These are phyloP conservation scores for Psophocarpus tetragonolobus DNA, from an alignment of 306 rosid species.

Conservation along the genomic window DNA sequence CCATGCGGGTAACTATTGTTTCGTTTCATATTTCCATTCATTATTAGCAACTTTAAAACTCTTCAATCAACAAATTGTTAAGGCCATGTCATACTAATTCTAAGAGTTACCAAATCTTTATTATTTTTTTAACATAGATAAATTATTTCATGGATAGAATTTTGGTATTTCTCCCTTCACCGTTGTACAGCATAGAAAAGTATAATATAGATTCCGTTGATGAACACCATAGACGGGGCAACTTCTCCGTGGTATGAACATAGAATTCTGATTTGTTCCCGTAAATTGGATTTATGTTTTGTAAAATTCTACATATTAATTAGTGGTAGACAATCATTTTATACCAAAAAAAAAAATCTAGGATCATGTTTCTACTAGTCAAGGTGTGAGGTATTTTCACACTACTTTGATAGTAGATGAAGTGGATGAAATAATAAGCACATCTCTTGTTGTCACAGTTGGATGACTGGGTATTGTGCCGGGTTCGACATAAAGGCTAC, in stretches of 20 bases:
- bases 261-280: not conserved
- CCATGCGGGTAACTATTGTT: conserved; percentile 65
- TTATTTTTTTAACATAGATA: not conserved
- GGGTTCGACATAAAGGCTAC: conserved; percentile 61
- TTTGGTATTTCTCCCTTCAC: not conserved
- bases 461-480: conserved; percentile 85
- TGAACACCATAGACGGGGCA: not conserved
- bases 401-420: not conserved
- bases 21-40: not conserved
- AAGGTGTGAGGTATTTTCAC: not conserved
- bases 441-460: conserved; percentile 47
- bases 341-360: not conserved
- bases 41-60: not conserved
- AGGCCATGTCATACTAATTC: not conserved
- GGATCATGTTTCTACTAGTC: not conserved
- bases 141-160: not conserved
- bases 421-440: conserved; percentile 16
- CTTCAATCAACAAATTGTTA: too few species aligned
- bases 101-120: not conserved
- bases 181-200: not conserved
- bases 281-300: not conserved
- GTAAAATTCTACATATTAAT: not conserved
- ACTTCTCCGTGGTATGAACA: not conserved
- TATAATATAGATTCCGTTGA: not conserved
- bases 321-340: conserved; percentile 1